These are phyloP conservation scores for Aspergillus sp. DNA, from an alignment of 2,329 filamentous ascomycete species.

Conservation along the genomic window DNA sequence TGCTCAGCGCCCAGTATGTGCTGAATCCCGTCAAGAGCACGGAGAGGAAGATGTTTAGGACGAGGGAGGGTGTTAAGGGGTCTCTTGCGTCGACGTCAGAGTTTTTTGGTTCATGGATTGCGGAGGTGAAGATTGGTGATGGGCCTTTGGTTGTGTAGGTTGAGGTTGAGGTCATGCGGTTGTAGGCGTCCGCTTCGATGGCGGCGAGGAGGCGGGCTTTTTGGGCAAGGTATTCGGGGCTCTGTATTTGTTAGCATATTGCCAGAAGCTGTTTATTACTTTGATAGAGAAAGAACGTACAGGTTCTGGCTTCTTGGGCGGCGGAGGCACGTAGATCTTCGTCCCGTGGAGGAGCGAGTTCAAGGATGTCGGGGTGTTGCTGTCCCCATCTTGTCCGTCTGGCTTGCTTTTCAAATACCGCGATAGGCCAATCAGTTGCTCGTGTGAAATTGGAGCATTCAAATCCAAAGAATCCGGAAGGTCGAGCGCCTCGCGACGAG, in stretches of 20 bases:
- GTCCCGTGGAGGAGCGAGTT: conserved; percentile 67
- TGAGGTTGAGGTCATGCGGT: conserved; percentile 64
- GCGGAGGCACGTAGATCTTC: conserved; percentile 69
- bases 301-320: conserved; percentile 67
- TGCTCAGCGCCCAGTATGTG: conserved; percentile 38
- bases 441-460: conserved; percentile 36
- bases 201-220: conserved; percentile 80
- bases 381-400: not conserved
- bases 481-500: conserved; percentile 26
- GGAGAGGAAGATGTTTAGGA: conserved; percentile 84
- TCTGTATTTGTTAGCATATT: conserved; percentile 42
- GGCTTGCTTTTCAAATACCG: conserved; percentile 17
- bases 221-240: conserved; percentile 73
- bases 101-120: conserved; percentile 22
- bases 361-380: conserved; percentile 42
- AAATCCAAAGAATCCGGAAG: conserved; percentile 24
- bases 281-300: conserved; percentile 43
- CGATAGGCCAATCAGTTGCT: conserved; percentile 33
- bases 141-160: conserved; percentile 46
- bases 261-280: not conserved
- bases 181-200: conserved; percentile 75
- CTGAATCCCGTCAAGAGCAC: conserved; percentile 60
- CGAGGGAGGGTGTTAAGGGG: conserved; percentile 51
- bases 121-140: conserved; percentile 35
- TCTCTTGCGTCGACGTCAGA: conserved; percentile 38